Conservation (phyloP, 345 rosid species). For the Psidium guajava region DNA sequence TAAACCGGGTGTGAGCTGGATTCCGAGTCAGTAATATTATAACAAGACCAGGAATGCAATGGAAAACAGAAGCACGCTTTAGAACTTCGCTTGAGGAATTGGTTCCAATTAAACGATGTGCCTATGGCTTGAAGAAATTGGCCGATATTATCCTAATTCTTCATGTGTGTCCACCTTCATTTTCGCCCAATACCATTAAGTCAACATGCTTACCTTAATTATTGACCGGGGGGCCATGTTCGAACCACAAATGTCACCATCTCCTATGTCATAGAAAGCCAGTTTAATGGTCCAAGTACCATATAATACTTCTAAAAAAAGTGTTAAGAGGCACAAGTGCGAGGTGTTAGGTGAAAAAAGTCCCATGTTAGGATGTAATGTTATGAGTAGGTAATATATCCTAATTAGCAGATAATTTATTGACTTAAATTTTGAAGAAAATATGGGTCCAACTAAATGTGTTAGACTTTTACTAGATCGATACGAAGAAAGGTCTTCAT, state of each 20-base stretch:
- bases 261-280: background rate
- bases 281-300: background rate
- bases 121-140: too few relatives aligned
- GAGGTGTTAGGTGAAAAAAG: too few relatives aligned
- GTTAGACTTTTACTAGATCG: too few relatives aligned
- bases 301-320: background rate
- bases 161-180: background rate
- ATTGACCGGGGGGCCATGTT: background rate
- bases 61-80: background rate
- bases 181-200: background rate
- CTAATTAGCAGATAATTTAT: too few relatives aligned
- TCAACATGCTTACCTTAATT: background rate
- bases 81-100: background rate
- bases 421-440: too few relatives aligned
- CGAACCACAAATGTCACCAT: background rate
- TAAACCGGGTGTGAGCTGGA: too few relatives aligned
- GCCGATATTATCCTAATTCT: background rate
- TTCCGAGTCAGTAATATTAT: background rate
- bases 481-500: too few relatives aligned
- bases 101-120: background rate
- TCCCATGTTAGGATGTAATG: too few relatives aligned
- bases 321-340: background rate
- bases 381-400: too few relatives aligned
- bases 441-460: too few relatives aligned
- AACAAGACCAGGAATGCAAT: background rate